phyloP scores from a whole-genome alignment of 2,329 filamentous ascomycete genomes.

The Tympanopsis confertula region DNA sequence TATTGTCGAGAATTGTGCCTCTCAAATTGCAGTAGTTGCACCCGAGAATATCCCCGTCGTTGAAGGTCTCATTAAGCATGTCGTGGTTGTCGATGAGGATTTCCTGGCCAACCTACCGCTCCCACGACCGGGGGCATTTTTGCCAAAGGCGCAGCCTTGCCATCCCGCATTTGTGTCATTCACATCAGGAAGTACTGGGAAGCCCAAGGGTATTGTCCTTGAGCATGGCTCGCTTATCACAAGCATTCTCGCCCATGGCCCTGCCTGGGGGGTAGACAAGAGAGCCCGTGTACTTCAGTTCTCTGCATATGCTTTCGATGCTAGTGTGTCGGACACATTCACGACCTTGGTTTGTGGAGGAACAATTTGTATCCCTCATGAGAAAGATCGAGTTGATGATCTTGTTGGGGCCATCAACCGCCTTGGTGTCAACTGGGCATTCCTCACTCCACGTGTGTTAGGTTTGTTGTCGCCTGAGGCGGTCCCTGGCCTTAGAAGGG shows the following conservation, averaged over 20 bases:
- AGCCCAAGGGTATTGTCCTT: conserved; percentile 31
- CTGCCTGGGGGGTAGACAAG: conserved; percentile 5
- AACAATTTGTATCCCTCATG: conserved; percentile 23
- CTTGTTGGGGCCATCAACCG: conserved; percentile 9
- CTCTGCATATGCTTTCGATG: conserved; percentile 22
- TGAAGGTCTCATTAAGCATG: not conserved
- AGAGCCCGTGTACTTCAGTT: conserved; percentile 8
- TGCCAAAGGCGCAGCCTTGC: not conserved
- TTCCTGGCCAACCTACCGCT: not conserved
- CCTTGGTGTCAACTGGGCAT: conserved; percentile 1
- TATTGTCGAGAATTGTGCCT: not conserved
- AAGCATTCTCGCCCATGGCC: conserved; percentile 5
- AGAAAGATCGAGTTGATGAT: conserved; percentile 19
- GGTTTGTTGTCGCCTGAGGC: conserved; percentile 1
- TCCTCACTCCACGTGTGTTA: conserved; percentile 2
- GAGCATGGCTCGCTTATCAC: conserved; percentile 8
- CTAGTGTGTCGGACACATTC: conserved; percentile 20
- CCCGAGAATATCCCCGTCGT: not conserved
- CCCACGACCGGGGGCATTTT: not conserved
- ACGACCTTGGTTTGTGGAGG: conserved; percentile 21
- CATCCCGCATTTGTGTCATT: conserved; percentile 21
- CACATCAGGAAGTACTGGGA: conserved; percentile 37
- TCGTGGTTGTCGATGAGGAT: not conserved
- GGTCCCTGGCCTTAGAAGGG: not conserved
- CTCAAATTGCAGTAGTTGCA: not conserved